Conservation (phyloP, 768 basidiomycete genomes). For the Peribolospora kevripleyi region DNA sequence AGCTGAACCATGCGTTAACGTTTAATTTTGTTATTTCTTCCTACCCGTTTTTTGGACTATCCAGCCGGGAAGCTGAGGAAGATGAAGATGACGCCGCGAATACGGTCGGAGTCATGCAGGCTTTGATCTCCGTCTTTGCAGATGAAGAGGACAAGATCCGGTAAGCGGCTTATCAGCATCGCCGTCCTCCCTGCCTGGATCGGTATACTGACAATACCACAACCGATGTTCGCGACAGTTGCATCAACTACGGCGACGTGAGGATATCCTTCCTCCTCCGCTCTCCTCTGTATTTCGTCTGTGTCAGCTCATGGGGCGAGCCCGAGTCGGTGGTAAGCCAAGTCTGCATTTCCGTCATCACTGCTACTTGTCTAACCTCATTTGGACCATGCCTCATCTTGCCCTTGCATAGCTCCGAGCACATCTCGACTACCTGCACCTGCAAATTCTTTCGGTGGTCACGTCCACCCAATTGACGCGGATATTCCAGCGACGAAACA, state of each 20-base stretch:
- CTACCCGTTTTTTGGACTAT: not conserved
- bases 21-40: not conserved
- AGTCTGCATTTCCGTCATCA: constrained; percentile 5
- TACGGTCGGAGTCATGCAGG: constrained; percentile 77
- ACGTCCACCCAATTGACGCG: constrained; percentile 58
- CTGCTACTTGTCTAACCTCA: not conserved
- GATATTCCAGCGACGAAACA: constrained; percentile 69
- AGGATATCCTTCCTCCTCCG: constrained; percentile 69
- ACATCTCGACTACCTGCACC: constrained; percentile 83
- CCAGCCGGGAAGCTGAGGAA: constrained; percentile 1
- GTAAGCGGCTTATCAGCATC: constrained; percentile 9
- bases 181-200: constrained; percentile 10
- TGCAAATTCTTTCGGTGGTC: constrained; percentile 76
- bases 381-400: not conserved
- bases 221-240: constrained; percentile 21
- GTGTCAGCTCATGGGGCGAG: constrained; percentile 77
- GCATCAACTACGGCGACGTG: constrained; percentile 55
- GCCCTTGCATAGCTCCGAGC: constrained; percentile 43
- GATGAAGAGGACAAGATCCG: constrained; percentile 56
- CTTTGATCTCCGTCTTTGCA: constrained; percentile 80
- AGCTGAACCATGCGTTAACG: not conserved
- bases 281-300: constrained; percentile 73
- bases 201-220: constrained; percentile 17
- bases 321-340: constrained; percentile 73
- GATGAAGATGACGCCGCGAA: constrained; percentile 40